Evolutionary conservation across 257 asterid genomes (phyloP).

Genomic region (Verbena officinalis): DNA sequence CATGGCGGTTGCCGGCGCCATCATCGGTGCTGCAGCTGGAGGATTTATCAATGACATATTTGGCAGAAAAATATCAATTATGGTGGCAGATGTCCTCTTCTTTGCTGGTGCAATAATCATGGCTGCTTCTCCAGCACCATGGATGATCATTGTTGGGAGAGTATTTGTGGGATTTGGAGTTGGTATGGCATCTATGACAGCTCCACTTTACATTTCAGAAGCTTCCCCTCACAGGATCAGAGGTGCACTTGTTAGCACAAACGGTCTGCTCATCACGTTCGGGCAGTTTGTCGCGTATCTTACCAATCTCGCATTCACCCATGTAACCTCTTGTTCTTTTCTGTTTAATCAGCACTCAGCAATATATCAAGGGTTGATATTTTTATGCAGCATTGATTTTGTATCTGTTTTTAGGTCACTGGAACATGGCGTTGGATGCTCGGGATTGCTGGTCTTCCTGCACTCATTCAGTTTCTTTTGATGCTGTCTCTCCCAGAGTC

Average conservation of each 20-base stretch:
- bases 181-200: constrained; percentile 81
- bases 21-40: constrained; percentile 64
- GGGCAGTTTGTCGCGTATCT: constrained; percentile 64
- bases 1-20: constrained; percentile 78
- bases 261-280: constrained; percentile 62
- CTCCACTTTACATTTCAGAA: constrained; percentile 70
- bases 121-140: constrained; percentile 55
- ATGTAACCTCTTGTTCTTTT: constrained; percentile 25
- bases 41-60: constrained; percentile 62
- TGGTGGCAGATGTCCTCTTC: constrained; percentile 60
- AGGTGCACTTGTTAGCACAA: constrained; percentile 74
- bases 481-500: constrained; percentile 58
- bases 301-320: constrained; percentile 61
- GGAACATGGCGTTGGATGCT: constrained; percentile 69
- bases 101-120: constrained; percentile 53
- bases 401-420: constrained; percentile 27
- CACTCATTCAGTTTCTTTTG: constrained; percentile 45
- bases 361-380: neutral
- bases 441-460: constrained; percentile 49
- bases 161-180: constrained; percentile 66
- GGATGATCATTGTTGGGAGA: constrained; percentile 54
- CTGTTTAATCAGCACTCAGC: neutral
- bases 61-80: constrained; percentile 51
- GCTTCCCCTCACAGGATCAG: constrained; percentile 71
- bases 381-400: neutral